phyloP scores from a whole-genome alignment of 495 filamentous ascomycete species.

The Penicillium turbatum region DNA sequence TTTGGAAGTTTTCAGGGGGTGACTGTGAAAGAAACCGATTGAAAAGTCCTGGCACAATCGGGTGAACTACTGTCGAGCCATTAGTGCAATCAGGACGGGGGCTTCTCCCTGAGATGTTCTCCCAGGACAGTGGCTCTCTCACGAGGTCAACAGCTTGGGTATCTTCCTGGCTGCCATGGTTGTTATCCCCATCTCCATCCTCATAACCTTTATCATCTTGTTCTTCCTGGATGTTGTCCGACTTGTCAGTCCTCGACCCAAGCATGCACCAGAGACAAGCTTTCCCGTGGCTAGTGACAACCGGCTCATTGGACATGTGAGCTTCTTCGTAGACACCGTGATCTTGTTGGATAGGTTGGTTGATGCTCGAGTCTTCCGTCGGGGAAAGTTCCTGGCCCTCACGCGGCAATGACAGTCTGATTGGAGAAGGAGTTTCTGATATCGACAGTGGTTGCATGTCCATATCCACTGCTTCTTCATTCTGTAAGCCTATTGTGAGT shows the following conservation, averaged over 20 bases:
- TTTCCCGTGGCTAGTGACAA: slow-evolving; percentile 13
- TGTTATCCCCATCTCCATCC: not conserved
- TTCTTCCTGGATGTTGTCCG: not conserved
- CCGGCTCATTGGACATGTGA: not conserved
- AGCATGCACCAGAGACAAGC: slow-evolving; percentile 23
- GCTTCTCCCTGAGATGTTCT: not conserved
- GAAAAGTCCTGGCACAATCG: not conserved
- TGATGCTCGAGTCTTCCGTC: not conserved
- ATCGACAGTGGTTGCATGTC: too few species aligned
- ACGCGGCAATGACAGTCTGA: too few species aligned
- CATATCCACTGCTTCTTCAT: too few species aligned
- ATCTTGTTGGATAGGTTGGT: not conserved
- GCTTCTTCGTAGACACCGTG: not conserved
- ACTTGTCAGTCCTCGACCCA: not conserved
- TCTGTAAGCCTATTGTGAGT: too few species aligned
- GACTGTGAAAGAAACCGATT: not conserved
- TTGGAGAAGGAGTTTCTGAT: too few species aligned
- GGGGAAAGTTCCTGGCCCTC: too few species aligned
- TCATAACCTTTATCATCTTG: not conserved
- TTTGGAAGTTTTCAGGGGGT: too few species aligned
- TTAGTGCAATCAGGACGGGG: not conserved
- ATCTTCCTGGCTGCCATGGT: not conserved
- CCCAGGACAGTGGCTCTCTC: too few species aligned
- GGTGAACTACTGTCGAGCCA: not conserved
- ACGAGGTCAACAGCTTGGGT: too few species aligned